Conservation (phyloP, 306 rosid species). For the Bauhinia variegata region DNA sequence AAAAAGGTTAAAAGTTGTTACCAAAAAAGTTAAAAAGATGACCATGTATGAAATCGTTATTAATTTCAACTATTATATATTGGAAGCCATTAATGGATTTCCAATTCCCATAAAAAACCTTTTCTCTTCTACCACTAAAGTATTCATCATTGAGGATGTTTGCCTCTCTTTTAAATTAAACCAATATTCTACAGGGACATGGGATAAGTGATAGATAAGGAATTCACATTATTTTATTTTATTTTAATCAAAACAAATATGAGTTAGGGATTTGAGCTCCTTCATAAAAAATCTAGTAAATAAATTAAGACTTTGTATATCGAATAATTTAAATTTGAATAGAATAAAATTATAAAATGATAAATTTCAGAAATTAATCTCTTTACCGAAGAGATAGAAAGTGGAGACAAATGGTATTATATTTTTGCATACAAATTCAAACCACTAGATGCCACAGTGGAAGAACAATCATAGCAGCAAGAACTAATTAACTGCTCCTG, state of each 20-base stretch:
- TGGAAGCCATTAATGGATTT: too few species aligned
- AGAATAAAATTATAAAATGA: too few species aligned
- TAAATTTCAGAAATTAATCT: not conserved
- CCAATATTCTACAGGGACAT: not conserved
- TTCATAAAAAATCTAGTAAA: not conserved
- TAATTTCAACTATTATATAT: too few species aligned
- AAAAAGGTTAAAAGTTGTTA: too few species aligned
- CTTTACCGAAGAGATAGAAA: not conserved
- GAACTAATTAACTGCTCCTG: constrained; percentile 28
- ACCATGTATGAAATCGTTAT: too few species aligned
- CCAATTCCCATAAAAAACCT: too few species aligned
- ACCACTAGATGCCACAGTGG: not conserved
- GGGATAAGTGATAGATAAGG: not conserved
- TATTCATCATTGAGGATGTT: constrained; percentile 26
- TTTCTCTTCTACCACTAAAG: not conserved
- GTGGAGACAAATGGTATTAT: too few species aligned
- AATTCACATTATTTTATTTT: not conserved
- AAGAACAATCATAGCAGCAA: constrained; percentile 32
- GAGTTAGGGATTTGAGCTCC: constrained; percentile 16
- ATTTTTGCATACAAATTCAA: too few species aligned
- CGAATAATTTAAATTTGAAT: too few species aligned
- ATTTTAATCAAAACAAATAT: not conserved
- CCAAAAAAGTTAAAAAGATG: too few species aligned
- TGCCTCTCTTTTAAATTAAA: constrained; percentile 27
- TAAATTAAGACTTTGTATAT: not conserved